phyloP scores from a whole-genome alignment of 345 rosid genomes.

The Populus ilicifolia region DNA sequence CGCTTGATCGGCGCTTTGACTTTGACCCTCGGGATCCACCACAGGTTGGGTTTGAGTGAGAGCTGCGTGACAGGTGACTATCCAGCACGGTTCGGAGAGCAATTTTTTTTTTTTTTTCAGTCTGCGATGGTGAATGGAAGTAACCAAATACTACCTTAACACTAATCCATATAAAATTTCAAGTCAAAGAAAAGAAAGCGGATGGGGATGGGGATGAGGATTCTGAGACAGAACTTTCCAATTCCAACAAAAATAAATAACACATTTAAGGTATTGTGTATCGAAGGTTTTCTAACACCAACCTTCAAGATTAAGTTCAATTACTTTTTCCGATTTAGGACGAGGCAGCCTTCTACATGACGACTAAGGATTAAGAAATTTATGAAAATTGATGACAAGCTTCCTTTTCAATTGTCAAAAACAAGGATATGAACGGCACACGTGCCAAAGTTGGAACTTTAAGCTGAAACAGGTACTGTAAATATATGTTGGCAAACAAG shows the following conservation, averaged over 20 bases:
- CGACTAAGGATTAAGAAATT: background rate
- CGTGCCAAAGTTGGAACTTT: background rate
- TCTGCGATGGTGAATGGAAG: no score
- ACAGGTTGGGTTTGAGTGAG: constrained; percentile 4
- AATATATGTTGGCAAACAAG: background rate
- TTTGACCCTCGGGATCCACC: background rate
- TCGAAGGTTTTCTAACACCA: no score
- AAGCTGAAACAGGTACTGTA: background rate
- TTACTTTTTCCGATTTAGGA: background rate
- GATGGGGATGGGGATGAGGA: no score
- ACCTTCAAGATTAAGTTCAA: no score
- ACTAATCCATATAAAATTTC: no score
- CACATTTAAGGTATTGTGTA: no score
- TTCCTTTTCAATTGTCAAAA: background rate
- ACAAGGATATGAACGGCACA: background rate
- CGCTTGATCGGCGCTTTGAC: background rate
- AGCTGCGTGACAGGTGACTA: background rate
- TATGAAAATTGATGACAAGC: background rate
- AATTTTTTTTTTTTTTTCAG: background rate
- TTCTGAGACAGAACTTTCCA: no score
- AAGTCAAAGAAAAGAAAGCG: no score
- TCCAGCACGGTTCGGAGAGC: constrained; percentile 2
- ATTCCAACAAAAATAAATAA: no score
- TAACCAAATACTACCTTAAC: no score
- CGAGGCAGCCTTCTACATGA: background rate